Evolutionary conservation across 2,329 filamentous ascomycete species (phyloP).

Genomic region (Neonectria neomacrospora): DNA sequence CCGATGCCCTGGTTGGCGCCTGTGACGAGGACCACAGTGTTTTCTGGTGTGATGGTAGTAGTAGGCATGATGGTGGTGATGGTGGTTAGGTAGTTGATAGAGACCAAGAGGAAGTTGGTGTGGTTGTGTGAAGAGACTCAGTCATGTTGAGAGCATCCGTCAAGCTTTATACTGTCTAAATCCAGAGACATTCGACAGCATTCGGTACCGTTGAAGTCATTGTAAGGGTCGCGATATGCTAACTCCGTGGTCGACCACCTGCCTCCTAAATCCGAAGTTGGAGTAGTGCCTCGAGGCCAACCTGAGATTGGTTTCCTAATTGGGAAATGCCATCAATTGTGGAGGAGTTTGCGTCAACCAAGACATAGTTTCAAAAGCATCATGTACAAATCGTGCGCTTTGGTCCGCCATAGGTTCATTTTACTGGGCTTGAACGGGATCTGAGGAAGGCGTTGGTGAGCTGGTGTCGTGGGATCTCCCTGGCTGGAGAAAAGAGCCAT

Average conservation of each 20-base stretch:
- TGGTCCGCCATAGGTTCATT: background rate
- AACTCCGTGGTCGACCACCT: conserved; percentile 19
- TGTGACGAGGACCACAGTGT: conserved; percentile 26
- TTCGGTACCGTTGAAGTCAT: background rate
- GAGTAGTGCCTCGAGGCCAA: conserved; percentile 25
- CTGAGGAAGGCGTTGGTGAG: background rate
- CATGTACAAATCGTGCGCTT: background rate
- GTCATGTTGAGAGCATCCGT: background rate
- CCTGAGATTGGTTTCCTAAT: conserved; percentile 35
- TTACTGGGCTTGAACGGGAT: background rate
- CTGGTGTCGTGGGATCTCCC: background rate
- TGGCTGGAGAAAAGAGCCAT: background rate
- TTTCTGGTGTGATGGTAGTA: conserved; percentile 15
- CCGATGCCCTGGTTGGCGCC: conserved; percentile 31
- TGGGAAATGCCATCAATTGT: conserved; percentile 12
- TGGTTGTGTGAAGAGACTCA: conserved; percentile 2
- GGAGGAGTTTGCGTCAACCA: background rate
- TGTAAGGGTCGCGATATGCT: background rate
- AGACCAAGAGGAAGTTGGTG: conserved; percentile 7
- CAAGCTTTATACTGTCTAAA: conserved; percentile 17
- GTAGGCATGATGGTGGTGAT: conserved; percentile 22
- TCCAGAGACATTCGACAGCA: background rate
- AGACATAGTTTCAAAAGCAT: conserved; percentile 1
- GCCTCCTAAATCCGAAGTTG: conserved; percentile 32
- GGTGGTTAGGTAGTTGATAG: background rate